Evolutionary conservation across 208 protist genomes (phyloP), one percentile per base, ranked within the genome.

Genomic region (Leishmania tarentolae): DNA sequence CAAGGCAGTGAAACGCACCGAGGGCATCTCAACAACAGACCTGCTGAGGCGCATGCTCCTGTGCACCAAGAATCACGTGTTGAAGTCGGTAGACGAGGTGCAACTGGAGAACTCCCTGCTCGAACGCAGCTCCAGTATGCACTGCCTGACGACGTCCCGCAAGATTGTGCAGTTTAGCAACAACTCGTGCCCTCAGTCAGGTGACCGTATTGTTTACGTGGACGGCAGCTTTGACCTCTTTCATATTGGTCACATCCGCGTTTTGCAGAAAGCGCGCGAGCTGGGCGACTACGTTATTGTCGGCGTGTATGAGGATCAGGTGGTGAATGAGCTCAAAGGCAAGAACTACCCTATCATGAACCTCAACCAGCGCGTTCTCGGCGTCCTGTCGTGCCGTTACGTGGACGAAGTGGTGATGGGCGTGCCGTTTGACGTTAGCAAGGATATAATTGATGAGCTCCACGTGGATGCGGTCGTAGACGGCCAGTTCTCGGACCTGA

Each of bases 321-420:
- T 94, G n/a, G 88, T 99, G 70, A 97, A 98, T 50, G 86, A 88
- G 81, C 83, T 91, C 63, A 98, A 99, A 80, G 97, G 98, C 31
- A 85, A 87, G 44, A 97, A 99, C 83, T 99, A 97, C 83, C 99
- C 99, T 35, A 99, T 99, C 82, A 99, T 99, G 98, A 99, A 98
- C 85, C 83, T 99, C 28, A 99, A 99, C 61, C 99, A 99, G 89
- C 94, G 99, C 76, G 94, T 98, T 28, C 90, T 99, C 0, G 92
- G 93, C 76, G 97, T 99, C 57, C 89, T 99, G 5, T 96, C 98
- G 9, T 99, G 98, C 87, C 86, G 93, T 56, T 98, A 99, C 83
- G 99, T 99, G 0, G 99, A 99, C 85, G 98, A 99, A 84, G 99
- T 99, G 9, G 89, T 99, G 40, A 98, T 99, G 85, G 98, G 99